Evolutionary conservation across 2,329 filamentous ascomycete genomes (phyloP).

Genomic region (Penicillium aurantiogriseum): DNA sequence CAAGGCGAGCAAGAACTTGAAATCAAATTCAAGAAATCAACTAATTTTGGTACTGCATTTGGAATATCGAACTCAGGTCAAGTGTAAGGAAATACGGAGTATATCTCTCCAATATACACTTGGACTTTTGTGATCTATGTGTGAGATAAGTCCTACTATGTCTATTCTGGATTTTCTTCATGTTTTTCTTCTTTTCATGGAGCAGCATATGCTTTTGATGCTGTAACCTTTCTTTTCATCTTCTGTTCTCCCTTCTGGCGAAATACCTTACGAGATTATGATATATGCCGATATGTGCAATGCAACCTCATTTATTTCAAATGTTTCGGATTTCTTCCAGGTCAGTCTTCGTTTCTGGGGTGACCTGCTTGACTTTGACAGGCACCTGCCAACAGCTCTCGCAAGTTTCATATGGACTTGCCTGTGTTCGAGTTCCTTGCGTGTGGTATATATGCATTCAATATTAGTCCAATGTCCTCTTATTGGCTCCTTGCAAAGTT

Average conservation of each 20-base stretch:
- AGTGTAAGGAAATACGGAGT: slow-evolving; percentile 8
- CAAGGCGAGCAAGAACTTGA: slow-evolving; percentile 35
- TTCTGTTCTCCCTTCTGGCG: slow-evolving; percentile 2
- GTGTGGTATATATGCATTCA: slow-evolving; percentile 16
- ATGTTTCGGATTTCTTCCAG: neutral
- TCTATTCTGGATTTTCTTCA: neutral
- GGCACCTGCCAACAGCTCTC: slow-evolving; percentile 1
- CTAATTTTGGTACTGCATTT: slow-evolving; percentile 51
- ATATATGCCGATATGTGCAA: slow-evolving; percentile 12
- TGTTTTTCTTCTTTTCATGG: neutral
- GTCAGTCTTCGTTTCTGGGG: neutral
- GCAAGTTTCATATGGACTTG: slow-evolving; percentile 4
- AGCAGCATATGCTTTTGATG: neutral
- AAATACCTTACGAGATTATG: slow-evolving; percentile 11
- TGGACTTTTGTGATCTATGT: slow-evolving; percentile 15
- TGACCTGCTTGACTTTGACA: neutral
- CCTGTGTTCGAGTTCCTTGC: slow-evolving; percentile 25
- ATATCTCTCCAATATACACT: slow-evolving; percentile 1
- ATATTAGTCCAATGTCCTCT: neutral
- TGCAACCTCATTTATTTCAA: slow-evolving; percentile 1
- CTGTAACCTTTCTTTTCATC: neutral
- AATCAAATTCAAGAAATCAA: slow-evolving; percentile 46
- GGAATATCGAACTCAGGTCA: slow-evolving; percentile 29
- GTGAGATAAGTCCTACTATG: neutral
- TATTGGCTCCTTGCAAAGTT: neutral